A percentile compares a stretch with the other conserved stretches of the same genome.
phyloP scores from a whole-genome alignment of 129 eudicot species.

The Flaveria bidentis region DNA sequence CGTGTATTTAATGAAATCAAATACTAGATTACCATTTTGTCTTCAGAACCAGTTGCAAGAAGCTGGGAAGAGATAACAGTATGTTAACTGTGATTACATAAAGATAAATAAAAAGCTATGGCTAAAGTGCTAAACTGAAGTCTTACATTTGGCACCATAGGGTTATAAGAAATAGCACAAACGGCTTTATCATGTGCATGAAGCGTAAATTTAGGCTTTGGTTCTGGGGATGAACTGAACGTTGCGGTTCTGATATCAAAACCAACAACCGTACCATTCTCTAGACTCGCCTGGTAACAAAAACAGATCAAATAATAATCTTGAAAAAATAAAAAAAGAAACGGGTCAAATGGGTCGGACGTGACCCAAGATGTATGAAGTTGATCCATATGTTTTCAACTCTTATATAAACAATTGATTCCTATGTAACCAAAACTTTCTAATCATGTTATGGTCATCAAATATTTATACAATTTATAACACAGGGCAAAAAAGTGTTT shows the following conservation, averaged over 20 bases:
- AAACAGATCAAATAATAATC: neutral
- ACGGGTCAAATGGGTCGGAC: no score
- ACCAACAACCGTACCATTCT: slow-evolving; percentile 70
- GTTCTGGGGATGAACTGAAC: slow-evolving; percentile 46
- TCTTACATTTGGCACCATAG: slow-evolving; percentile 61
- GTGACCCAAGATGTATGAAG: no score
- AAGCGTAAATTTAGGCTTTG: slow-evolving; percentile 72
- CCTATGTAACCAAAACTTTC: neutral
- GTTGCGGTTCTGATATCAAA: slow-evolving; percentile 74
- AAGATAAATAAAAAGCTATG: neutral
- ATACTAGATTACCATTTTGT: slow-evolving; percentile 65
- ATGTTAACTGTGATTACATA: neutral
- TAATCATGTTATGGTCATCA: neutral
- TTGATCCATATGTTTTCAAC: no score
- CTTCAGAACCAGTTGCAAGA: slow-evolving; percentile 92
- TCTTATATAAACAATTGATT: no score
- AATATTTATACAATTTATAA: neutral
- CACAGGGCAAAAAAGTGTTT: neutral
- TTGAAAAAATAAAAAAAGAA: neutral
- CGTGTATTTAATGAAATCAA: neutral
- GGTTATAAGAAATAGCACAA: slow-evolving; percentile 69
- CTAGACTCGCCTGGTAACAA: slow-evolving; percentile 75
- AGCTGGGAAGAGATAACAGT: slow-evolving; percentile 56
- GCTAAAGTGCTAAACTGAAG: neutral
- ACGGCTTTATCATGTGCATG: slow-evolving; percentile 98